Conservation (phyloP, 164 flowering plant genomes). For the Pachysandra terminalis region DNA sequence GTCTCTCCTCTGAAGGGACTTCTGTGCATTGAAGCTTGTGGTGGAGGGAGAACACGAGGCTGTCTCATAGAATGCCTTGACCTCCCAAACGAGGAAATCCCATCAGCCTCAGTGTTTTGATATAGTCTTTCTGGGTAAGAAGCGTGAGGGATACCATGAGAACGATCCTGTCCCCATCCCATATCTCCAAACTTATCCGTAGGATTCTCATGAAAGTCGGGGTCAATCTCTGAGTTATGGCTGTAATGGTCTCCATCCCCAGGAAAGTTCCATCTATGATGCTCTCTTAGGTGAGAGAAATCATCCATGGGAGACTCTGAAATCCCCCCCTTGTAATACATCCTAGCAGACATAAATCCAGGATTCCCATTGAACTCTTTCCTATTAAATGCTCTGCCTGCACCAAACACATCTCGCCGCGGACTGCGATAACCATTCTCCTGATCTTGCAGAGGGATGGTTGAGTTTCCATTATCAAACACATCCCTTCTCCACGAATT, state of each 20-base stretch:
- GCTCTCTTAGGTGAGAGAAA: constrained; percentile 43
- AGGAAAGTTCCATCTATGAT: constrained; percentile 58
- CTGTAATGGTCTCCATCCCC: constrained; percentile 52
- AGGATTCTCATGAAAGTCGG: constrained; percentile 51
- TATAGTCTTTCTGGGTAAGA: constrained; percentile 51
- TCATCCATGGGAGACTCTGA: constrained; percentile 52
- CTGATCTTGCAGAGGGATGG: constrained; percentile 36
- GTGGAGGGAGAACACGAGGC: constrained; percentile 97
- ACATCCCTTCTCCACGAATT: constrained; percentile 72
- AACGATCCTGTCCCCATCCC: constrained; percentile 63
- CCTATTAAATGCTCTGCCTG: constrained; percentile 45
- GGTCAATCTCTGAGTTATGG: constrained; percentile 43
- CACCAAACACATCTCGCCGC: constrained; percentile 43
- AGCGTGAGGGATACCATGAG: constrained; percentile 37
- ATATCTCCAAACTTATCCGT: constrained; percentile 54
- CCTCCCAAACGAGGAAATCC: constrained; percentile 61
- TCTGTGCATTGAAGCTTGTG: constrained; percentile 52
- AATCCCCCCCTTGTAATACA: constrained; percentile 38
- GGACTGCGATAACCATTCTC: constrained; percentile 53
- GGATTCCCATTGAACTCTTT: constrained; percentile 54
- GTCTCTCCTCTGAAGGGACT: constrained; percentile 33
- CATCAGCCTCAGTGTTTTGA: constrained; percentile 63
- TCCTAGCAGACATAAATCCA: constrained; percentile 43
- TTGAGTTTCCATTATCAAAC: constrained; percentile 51
- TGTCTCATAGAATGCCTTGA: constrained; percentile 79